Conservation (phyloP, 1,284 basidiomycete genomes). For the Fistulinella cinereoalba region DNA sequence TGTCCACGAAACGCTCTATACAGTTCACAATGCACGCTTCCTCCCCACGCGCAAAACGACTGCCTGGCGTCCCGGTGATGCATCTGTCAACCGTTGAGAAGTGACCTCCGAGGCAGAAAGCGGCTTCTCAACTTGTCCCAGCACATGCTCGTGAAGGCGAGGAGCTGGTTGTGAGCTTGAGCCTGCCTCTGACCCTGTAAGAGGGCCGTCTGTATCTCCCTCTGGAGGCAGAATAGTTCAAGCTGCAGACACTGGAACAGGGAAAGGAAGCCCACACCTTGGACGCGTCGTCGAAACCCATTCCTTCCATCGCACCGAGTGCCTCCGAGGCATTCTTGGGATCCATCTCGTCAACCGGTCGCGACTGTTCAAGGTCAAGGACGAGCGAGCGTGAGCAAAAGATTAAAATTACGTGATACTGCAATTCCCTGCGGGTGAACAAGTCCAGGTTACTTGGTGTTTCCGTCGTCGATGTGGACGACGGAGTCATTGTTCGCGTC, state of each 20-base stretch:
- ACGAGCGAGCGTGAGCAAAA: slow-evolving; percentile 29
- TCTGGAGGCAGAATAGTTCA: slow-evolving; percentile 44
- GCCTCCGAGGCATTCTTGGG: slow-evolving; percentile 28
- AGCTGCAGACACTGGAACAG: not conserved
- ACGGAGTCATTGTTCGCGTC: slow-evolving; percentile 6
- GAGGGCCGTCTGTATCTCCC: slow-evolving; percentile 82
- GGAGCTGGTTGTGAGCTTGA: slow-evolving; percentile 73
- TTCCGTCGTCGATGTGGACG: slow-evolving; percentile 15
- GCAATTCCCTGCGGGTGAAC: not conserved
- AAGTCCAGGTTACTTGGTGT: slow-evolving; percentile 2
- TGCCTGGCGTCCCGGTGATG: slow-evolving; percentile 80
- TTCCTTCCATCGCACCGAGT: slow-evolving; percentile 51
- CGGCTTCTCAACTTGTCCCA: slow-evolving; percentile 79
- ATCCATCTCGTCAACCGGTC: slow-evolving; percentile 22
- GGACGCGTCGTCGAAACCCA: slow-evolving; percentile 75
- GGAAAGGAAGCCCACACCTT: slow-evolving; percentile 47
- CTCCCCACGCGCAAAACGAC: slow-evolving; percentile 82
- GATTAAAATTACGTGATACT: slow-evolving; percentile 16
- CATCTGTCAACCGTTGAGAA: slow-evolving; percentile 54
- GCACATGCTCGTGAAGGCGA: slow-evolving; percentile 72
- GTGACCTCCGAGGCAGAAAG: slow-evolving; percentile 2
- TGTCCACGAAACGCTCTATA: slow-evolving; percentile 92
- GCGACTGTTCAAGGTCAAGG: not conserved
- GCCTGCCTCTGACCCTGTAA: slow-evolving; percentile 77
- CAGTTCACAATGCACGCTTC: slow-evolving; percentile 87